Evolutionary conservation across 306 rosid species (phyloP), one percentile per base, ranked within the genome.

Genomic region (Cajanus cajan): DNA sequence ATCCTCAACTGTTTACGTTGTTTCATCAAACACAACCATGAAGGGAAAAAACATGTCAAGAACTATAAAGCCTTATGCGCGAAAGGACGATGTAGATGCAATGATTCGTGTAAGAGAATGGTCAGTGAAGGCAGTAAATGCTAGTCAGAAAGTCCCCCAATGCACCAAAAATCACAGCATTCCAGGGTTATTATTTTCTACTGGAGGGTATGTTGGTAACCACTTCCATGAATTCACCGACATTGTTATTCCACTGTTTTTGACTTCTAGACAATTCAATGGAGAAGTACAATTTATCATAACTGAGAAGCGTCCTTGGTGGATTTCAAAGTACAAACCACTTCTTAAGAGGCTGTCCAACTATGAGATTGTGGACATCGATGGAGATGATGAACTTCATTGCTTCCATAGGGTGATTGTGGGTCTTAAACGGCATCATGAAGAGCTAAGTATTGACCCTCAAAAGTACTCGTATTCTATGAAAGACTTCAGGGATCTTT

Each of bases 171-270:
- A 67, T 34, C 96, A 92, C 58, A 83, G 68, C 21, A 83, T 89
- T 74, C 93, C 97, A 15, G 96, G 92, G 61, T 72, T 94, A 4
- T 33, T 94, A 70, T 94, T 94, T 79, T 94, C 98, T 2, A 73
- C 45, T 31, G 89, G 87, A 69, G 98, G 98, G 47, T 94, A 92
- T 68, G 58, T 80, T 11, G 97, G 97, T 31, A 94, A 94, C 87
- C 92, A 92, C 82, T 94, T 92, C 77, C 98, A 94, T 69, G 98
- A 94, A 41, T 90, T 90, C 86, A 82, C 91, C 8, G 98, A 94
- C 68, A 76, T 89, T 65, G 12, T 94, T 18, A 80, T 94, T 75
- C 98, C 98, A 2, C 71, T 94, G 31, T 94, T 87, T 65, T 77
- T 92, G 28, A 90, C 98, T 61, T 79, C 94, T 5, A 70, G 91